These are phyloP conservation scores for Typha latifolia DNA, from an alignment of 176 grass and related monocot genomes.

Conservation along the genomic window DNA sequence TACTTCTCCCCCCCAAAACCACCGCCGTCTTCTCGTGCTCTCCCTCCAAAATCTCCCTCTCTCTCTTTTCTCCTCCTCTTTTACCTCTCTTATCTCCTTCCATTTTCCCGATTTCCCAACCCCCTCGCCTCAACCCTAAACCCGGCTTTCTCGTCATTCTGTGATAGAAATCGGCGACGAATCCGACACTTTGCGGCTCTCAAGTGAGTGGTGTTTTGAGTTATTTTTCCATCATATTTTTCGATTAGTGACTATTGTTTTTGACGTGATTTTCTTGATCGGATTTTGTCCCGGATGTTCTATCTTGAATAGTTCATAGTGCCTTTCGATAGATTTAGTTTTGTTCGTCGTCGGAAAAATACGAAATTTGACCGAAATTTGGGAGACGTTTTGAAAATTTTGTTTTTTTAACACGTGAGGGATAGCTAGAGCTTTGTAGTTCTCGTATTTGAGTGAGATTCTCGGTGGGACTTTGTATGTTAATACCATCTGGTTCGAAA, in stretches of 20 bases:
- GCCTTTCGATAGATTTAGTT: too few relatives aligned
- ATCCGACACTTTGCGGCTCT: background rate
- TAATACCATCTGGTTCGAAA: too few relatives aligned
- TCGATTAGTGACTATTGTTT: too few relatives aligned
- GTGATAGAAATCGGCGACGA: background rate
- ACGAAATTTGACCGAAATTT: too few relatives aligned
- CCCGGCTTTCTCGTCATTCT: background rate
- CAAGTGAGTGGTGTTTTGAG: background rate
- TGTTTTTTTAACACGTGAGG: too few relatives aligned
- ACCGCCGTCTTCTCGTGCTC: background rate
- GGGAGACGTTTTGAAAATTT: too few relatives aligned
- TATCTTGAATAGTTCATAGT: too few relatives aligned
- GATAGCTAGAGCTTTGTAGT: too few relatives aligned
- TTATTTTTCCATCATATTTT: background rate
- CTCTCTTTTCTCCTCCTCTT: background rate
- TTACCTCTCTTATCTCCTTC: background rate
- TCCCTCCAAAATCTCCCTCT: background rate
- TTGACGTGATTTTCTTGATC: too few relatives aligned
- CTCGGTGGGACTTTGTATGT: too few relatives aligned
- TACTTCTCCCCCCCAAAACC: background rate
- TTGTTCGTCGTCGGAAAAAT: too few relatives aligned
- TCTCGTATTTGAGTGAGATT: too few relatives aligned
- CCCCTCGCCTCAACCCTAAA: background rate
- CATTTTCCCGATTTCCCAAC: background rate
- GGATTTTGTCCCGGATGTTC: background rate